Percentiles rank a stretch among this genome's conserved stretches.
Conservation (phyloP, 225 moss, liverwort and hornwort genomes). For the Pseudisothecium myosuroides region DNA sequence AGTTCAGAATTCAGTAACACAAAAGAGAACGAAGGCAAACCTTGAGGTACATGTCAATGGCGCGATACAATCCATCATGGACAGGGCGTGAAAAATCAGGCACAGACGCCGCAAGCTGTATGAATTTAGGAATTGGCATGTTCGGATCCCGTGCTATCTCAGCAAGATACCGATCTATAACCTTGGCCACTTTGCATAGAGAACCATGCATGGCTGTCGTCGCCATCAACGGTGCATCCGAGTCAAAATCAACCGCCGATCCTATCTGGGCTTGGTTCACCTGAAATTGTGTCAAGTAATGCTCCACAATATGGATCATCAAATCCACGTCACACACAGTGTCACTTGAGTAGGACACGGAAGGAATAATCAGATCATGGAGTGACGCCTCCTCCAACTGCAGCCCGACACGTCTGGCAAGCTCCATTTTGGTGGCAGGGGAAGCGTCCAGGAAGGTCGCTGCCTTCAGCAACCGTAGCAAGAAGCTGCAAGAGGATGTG, state of each 20-base stretch:
- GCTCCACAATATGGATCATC: constrained; percentile 57
- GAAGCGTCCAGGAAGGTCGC: constrained; percentile 38
- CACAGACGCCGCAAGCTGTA: constrained; percentile 46
- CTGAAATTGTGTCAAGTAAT: constrained; percentile 51
- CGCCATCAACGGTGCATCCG: constrained; percentile 2
- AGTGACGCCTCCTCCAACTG: constrained; percentile 71
- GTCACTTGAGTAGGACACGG: constrained; percentile 43
- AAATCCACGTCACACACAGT: constrained; percentile 60
- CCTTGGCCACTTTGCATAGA: constrained; percentile 56
- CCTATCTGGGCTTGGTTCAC: constrained; percentile 6
- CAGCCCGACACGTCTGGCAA: constrained; percentile 50
- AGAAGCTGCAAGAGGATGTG: constrained; percentile 45
- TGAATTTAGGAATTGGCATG: constrained; percentile 46
- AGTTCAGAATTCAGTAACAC: neutral
- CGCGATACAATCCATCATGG: constrained; percentile 67
- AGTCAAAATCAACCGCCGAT: constrained; percentile 8
- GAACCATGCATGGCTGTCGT: constrained; percentile 24
- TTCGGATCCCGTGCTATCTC: constrained; percentile 67
- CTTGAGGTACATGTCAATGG: constrained; percentile 84
- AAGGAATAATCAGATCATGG: constrained; percentile 65
- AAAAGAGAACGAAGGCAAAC: neutral
- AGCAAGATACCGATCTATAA: constrained; percentile 58
- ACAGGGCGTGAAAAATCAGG: constrained; percentile 55
- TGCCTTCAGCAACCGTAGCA: constrained; percentile 56
- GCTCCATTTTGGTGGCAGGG: constrained; percentile 44